phyloP scores from a whole-genome alignment of 371 early-diverging fungal genomes.

The Rhizomucor pusillus region DNA sequence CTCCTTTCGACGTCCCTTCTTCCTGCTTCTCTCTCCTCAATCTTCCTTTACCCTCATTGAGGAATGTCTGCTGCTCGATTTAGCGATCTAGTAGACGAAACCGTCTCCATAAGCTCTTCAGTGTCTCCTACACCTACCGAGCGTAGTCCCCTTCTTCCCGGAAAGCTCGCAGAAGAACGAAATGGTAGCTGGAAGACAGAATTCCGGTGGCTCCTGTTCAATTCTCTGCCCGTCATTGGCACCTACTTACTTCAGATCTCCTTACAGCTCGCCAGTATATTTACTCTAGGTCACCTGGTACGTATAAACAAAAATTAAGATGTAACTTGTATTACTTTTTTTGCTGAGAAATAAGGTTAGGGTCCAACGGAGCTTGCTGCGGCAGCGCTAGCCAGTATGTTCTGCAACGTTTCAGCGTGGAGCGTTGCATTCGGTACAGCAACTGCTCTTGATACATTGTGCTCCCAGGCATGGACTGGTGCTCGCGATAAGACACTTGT shows the following conservation, averaged over 20 bases:
- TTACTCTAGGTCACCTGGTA: constrained; percentile 67
- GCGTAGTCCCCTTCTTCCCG: constrained; percentile 8
- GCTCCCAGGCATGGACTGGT: constrained; percentile 84
- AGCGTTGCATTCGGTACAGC: constrained; percentile 76
- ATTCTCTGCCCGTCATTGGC: constrained; percentile 59
- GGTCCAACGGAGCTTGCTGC: constrained; percentile 78
- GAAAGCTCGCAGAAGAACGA: constrained; percentile 8
- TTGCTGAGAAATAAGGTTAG: constrained; percentile 25
- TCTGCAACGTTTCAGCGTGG: constrained; percentile 82
- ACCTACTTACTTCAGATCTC: constrained; percentile 67
- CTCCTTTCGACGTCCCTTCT: constrained; percentile 1
- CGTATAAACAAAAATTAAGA: constrained; percentile 8
- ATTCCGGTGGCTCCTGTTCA: constrained; percentile 41
- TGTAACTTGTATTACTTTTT: background rate
- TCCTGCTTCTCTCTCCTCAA: background rate
- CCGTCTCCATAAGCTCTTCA: constrained; percentile 8
- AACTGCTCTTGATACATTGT: constrained; percentile 86
- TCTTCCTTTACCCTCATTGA: background rate
- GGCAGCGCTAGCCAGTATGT: constrained; percentile 75
- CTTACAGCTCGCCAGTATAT: constrained; percentile 58
- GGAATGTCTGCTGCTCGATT: constrained; percentile 1
- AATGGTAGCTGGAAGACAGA: constrained; percentile 16
- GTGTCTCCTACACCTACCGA: constrained; percentile 14
- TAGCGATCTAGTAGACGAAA: constrained; percentile 4
- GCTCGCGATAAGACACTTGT: constrained; percentile 65